Conservation (phyloP, 176 grass and related monocot species). For the Panicum miliaceum region DNA sequence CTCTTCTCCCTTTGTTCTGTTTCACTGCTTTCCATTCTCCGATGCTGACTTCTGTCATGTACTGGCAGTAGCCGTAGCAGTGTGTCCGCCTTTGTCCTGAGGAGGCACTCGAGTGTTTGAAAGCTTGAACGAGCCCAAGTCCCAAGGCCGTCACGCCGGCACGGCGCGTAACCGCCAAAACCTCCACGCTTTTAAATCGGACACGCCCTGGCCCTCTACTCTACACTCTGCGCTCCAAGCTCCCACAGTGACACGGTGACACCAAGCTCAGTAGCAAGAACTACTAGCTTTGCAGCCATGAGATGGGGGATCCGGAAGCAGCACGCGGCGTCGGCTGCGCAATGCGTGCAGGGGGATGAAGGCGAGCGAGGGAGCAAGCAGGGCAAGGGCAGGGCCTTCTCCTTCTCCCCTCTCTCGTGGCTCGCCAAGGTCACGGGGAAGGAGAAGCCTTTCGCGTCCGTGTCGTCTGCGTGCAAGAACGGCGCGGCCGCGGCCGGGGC, state of each 20-base stretch:
- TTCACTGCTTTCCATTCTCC: background rate
- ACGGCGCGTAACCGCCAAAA: constrained; percentile 43
- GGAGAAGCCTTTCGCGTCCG: background rate
- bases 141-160: constrained; percentile 28
- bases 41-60: background rate
- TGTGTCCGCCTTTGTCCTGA: background rate
- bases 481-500: background rate
- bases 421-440: constrained; percentile 57
- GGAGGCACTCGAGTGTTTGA: background rate
- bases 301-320: constrained; percentile 68
- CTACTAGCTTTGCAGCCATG: constrained; percentile 38
- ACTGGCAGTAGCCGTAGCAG: background rate
- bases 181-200: constrained; percentile 37
- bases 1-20: background rate
- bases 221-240: background rate
- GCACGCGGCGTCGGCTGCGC: background rate
- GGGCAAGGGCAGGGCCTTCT: constrained; percentile 47
- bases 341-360: background rate
- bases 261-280: background rate
- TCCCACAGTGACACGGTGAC: background rate
- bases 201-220: background rate
- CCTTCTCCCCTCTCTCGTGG: constrained; percentile 66
- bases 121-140: constrained; percentile 35
- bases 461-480: background rate
- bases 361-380: background rate